Evolutionary conservation across 176 grass and related monocot species (phyloP).

Genomic region (Eremochloa ophiuroides): DNA sequence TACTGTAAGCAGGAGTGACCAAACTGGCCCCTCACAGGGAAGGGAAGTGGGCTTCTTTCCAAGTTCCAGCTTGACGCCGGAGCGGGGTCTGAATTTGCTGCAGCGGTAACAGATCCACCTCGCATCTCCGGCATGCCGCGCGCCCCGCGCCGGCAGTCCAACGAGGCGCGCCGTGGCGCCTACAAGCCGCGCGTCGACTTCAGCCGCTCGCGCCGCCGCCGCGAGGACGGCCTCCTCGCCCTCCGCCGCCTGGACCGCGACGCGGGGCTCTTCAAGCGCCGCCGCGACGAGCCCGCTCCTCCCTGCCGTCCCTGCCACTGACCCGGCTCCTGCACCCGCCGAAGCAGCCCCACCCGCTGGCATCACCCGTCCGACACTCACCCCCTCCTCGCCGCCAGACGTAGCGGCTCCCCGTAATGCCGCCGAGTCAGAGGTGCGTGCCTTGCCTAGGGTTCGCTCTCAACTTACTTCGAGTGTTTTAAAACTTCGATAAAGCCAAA

Average conservation of each 20-base stretch:
- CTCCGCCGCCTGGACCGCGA: slow-evolving; percentile 63
- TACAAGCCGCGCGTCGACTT: slow-evolving; percentile 68
- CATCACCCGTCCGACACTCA: not conserved
- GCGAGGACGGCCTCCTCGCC: slow-evolving; percentile 57
- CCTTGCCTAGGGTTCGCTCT: not conserved
- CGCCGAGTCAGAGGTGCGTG: slow-evolving; percentile 34
- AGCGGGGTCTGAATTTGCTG: not conserved
- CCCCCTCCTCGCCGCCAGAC: not conserved
- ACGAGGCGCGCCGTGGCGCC: slow-evolving; percentile 38
- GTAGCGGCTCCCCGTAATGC: not conserved
- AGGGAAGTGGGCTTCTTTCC: too few species aligned
- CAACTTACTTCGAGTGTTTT: not conserved
- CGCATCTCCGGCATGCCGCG: slow-evolving; percentile 21
- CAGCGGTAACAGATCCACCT: not conserved
- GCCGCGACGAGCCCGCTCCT: slow-evolving; percentile 38
- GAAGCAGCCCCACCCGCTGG: not conserved
- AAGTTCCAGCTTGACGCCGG: too few species aligned
- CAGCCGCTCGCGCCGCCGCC: slow-evolving; percentile 42
- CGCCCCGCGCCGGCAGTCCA: slow-evolving; percentile 27
- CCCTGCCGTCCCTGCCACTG: not conserved
- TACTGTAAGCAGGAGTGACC: too few species aligned
- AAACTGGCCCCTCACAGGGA: too few species aligned
- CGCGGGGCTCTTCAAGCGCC: slow-evolving; percentile 64
- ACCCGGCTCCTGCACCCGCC: not conserved
- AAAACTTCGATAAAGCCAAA: not conserved